Percentiles rank a stretch among this genome's conserved stretches.
These are phyloP conservation scores for Amphibolis antarctica DNA, from an alignment of 106 monocot genomes.

Conservation along the genomic window DNA sequence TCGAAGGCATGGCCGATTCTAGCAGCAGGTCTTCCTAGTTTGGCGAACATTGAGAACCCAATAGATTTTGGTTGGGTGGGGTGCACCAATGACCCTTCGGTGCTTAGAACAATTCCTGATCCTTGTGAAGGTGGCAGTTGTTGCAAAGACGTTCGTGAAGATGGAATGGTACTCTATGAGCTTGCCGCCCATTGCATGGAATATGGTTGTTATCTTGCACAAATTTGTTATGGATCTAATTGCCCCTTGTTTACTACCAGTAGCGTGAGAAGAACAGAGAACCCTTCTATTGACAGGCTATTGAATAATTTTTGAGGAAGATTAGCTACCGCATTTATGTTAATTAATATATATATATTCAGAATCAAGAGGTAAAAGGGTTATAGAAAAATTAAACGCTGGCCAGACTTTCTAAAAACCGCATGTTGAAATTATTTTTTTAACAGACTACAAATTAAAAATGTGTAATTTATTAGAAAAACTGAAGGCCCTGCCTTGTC, in stretches of 20 bases:
- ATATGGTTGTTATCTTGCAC: constrained; percentile 54
- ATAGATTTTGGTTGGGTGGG: constrained; percentile 48
- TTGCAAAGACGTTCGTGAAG: background rate
- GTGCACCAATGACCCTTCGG: background rate
- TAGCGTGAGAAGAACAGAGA: background rate
- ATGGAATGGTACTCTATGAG: constrained; percentile 11
- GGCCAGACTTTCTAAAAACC: too few species aligned
- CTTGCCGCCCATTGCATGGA: constrained; percentile 42
- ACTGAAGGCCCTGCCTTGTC: too few species aligned
- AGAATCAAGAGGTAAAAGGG: too few species aligned
- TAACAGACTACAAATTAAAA: too few species aligned
- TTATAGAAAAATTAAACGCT: too few species aligned
- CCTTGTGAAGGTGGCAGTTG: constrained; percentile 7
- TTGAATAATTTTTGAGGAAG: too few species aligned
- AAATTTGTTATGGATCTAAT: constrained; percentile 45
- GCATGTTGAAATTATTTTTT: too few species aligned
- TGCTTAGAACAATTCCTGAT: background rate
- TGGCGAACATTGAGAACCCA: constrained; percentile 41
- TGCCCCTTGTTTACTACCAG: constrained; percentile 22
- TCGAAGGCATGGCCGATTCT: constrained; percentile 43
- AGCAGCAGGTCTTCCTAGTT: constrained; percentile 21
- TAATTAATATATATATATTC: too few species aligned
- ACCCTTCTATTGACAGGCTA: too few species aligned
- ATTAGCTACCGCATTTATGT: too few species aligned
- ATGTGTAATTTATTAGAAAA: too few species aligned